These are phyloP conservation scores for Hypoxylon cercidicola DNA, from an alignment of 495 filamentous ascomycete genomes.

Conservation along the genomic window DNA sequence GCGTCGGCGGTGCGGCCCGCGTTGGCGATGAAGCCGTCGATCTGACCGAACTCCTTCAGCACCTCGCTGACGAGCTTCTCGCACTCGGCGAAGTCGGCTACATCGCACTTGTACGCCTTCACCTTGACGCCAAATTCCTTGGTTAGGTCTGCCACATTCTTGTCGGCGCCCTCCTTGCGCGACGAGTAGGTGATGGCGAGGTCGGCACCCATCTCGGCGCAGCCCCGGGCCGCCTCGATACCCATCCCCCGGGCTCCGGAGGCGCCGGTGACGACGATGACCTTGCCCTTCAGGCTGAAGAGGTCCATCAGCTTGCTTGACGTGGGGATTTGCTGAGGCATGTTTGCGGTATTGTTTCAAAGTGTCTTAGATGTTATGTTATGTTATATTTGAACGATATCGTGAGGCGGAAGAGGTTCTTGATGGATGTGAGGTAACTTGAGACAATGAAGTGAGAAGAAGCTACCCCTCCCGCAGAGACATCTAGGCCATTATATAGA, in stretches of 20 bases:
- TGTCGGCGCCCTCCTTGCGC: slow-evolving; percentile 62
- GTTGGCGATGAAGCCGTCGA: slow-evolving; percentile 59
- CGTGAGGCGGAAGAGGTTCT: neutral
- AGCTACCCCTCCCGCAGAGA: neutral
- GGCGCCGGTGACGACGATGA: slow-evolving; percentile 63
- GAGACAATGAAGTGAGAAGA: neutral
- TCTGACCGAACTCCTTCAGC: slow-evolving; percentile 65
- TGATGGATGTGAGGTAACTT: neutral
- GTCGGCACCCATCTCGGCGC: slow-evolving; percentile 62
- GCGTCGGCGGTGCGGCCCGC: slow-evolving; percentile 57
- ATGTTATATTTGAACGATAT: neutral
- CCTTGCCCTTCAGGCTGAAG: slow-evolving; percentile 64
- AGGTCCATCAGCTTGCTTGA: slow-evolving; percentile 51
- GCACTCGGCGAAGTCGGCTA: slow-evolving; percentile 66
- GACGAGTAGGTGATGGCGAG: slow-evolving; percentile 61
- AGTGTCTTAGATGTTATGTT: slow-evolving; percentile 5
- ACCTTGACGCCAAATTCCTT: slow-evolving; percentile 65
- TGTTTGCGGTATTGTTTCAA: slow-evolving; percentile 21
- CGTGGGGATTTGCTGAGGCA: slow-evolving; percentile 48
- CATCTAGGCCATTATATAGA: slow-evolving; percentile 16
- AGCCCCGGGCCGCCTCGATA: slow-evolving; percentile 57
- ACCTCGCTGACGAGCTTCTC: slow-evolving; percentile 65
- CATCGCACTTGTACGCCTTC: slow-evolving; percentile 72
- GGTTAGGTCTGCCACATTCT: slow-evolving; percentile 64
- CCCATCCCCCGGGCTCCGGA: slow-evolving; percentile 64